A percentile compares a stretch with the other conserved stretches of the same genome.
These are phyloP conservation scores for Heliamphora exappendiculata DNA, from an alignment of 148 eudicot genomes.

Conservation along the genomic window DNA sequence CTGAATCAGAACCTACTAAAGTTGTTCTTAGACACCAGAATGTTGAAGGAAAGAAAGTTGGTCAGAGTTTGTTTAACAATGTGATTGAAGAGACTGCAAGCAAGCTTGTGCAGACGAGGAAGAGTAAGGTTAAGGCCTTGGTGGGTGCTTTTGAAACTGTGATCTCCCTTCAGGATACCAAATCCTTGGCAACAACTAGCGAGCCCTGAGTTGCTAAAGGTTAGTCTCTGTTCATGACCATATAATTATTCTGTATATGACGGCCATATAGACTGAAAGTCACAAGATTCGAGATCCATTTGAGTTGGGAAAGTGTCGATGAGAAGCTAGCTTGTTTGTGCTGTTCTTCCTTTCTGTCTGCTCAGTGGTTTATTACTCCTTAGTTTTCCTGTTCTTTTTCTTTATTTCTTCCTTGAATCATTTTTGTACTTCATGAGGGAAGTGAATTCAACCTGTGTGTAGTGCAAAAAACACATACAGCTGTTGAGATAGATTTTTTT, in stretches of 20 bases:
- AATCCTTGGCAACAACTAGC: conserved; percentile 26
- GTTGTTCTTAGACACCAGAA: conserved; percentile 53
- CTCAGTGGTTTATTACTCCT: neutral
- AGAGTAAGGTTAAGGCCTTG: conserved; percentile 80
- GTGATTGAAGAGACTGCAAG: conserved; percentile 79
- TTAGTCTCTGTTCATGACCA: neutral
- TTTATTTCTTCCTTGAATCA: neutral
- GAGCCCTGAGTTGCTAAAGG: conserved; percentile 22
- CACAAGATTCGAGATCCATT: neutral
- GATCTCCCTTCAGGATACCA: conserved; percentile 45
- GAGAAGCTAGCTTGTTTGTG: neutral
- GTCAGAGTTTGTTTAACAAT: conserved; percentile 35
- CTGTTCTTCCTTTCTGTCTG: conserved; percentile 7
- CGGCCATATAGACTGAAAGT: conserved; percentile 9
- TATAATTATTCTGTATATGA: neutral
- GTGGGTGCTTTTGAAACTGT: conserved; percentile 80
- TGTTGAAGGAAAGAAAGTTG: conserved; percentile 32
- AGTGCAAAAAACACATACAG: neutral
- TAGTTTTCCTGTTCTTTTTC: neutral
- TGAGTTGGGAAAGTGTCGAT: neutral
- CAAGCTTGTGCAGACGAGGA: conserved; percentile 56
- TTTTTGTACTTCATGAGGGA: neutral
- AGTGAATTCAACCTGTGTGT: neutral
- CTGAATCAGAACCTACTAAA: conserved; percentile 21
- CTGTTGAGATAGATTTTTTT: neutral